phyloP scores from a whole-genome alignment of 331 rosid genomes.

The Pyrus hybrid region DNA sequence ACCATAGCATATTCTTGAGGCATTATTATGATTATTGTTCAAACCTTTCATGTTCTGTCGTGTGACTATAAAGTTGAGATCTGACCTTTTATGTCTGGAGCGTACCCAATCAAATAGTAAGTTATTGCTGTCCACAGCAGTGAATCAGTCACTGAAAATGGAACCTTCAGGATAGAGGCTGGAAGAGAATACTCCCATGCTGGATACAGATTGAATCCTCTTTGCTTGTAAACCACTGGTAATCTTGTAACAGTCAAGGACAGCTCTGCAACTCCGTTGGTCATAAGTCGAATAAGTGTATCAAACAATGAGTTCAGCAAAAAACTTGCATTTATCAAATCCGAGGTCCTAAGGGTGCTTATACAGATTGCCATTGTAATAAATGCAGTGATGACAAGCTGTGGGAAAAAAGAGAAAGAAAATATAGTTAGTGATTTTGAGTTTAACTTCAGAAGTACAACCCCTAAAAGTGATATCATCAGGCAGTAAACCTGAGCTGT shows the following conservation, averaged over 20 bases:
- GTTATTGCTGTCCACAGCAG: constrained; percentile 73
- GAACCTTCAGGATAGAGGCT: constrained; percentile 60
- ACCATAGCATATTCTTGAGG: not conserved
- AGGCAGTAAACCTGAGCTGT: constrained; percentile 15
- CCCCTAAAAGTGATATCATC: too few species aligned
- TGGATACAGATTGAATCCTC: constrained; percentile 54
- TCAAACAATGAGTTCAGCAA: constrained; percentile 59
- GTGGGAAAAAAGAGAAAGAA: too few species aligned
- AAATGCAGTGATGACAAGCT: constrained; percentile 63
- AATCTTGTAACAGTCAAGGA: constrained; percentile 63
- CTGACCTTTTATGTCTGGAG: constrained; percentile 57
- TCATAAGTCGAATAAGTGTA: constrained; percentile 58
- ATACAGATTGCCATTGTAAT: constrained; percentile 78
- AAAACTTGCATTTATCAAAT: constrained; percentile 40
- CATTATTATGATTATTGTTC: too few species aligned
- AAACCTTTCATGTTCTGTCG: too few species aligned
- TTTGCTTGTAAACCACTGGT: constrained; percentile 70
- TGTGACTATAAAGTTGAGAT: not conserved
- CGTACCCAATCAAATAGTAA: constrained; percentile 71
- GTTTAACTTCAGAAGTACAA: too few species aligned
- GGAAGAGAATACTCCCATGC: constrained; percentile 91
- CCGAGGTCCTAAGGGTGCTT: constrained; percentile 43
- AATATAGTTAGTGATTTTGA: too few species aligned
- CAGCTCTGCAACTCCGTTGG: constrained; percentile 80
- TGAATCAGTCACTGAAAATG: constrained; percentile 65